phyloP scores from a whole-genome alignment of 345 rosid species.

The Salix exigua region DNA sequence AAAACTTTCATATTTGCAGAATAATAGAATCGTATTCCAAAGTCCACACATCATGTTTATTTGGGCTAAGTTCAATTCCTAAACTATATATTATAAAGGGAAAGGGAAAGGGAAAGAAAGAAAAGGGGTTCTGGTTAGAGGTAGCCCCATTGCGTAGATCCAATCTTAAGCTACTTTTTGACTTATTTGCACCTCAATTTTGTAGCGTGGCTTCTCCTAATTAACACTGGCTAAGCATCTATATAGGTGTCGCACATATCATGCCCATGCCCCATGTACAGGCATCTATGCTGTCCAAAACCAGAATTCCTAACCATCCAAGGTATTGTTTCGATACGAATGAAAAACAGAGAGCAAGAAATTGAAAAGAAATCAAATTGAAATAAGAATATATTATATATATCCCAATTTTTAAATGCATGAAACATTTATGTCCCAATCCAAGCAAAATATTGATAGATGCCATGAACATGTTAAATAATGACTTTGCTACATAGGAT shows the following conservation, averaged over 20 bases:
- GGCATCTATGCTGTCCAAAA: too few species aligned
- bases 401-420: too few species aligned
- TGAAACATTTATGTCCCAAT: too few species aligned
- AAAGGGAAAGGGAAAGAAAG: not conserved
- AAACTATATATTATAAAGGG: not conserved
- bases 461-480: too few species aligned
- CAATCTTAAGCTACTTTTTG: not conserved
- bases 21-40: conserved; percentile 4
- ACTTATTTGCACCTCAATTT: not conserved
- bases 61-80: not conserved
- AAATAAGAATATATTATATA: too few species aligned
- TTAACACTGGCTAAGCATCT: not conserved
- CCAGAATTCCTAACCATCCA: not conserved
- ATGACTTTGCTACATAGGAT: too few species aligned
- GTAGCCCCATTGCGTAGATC: not conserved
- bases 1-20: conserved; percentile 10
- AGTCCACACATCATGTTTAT: not conserved
- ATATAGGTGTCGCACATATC: not conserved
- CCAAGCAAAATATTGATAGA: too few species aligned
- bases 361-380: too few species aligned
- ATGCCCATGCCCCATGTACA: not conserved
- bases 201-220: not conserved
- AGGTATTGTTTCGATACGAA: not conserved
- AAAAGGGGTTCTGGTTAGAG: not conserved
- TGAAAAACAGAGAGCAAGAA: not conserved